A percentile compares a stretch with the other conserved stretches of the same genome.
These are phyloP conservation scores for Recurvomyces mirabilis DNA, from an alignment of 495 filamentous ascomycete genomes.

Conservation along the genomic window DNA sequence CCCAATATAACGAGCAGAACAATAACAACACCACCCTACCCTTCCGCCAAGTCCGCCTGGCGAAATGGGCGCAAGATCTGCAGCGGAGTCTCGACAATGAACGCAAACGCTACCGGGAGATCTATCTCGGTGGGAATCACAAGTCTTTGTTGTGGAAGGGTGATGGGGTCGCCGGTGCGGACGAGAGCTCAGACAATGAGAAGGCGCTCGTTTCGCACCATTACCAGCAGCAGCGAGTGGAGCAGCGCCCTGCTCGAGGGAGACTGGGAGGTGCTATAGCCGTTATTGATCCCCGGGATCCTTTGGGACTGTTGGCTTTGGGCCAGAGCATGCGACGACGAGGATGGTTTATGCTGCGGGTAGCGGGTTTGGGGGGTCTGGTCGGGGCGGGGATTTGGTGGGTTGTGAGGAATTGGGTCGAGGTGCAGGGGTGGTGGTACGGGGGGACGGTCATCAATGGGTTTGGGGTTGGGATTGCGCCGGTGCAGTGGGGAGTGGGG, in stretches of 20 bases:
- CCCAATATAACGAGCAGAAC: slow-evolving; percentile 58
- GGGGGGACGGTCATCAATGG: too few relatives aligned
- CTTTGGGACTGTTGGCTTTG: slow-evolving; percentile 62
- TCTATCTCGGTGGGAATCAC: slow-evolving; percentile 26
- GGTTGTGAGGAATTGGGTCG: slow-evolving; percentile 23
- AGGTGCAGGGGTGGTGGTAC: slow-evolving; percentile 18
- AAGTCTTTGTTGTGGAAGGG: slow-evolving; percentile 55
- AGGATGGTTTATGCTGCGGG: slow-evolving; percentile 60
- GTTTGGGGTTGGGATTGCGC: too few relatives aligned
- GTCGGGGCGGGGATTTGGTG: slow-evolving; percentile 58
- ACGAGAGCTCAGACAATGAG: slow-evolving; percentile 7
- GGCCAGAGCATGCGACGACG: slow-evolving; percentile 54
- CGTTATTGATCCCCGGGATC: slow-evolving; percentile 49
- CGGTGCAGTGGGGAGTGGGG: too few relatives aligned
- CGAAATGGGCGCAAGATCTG: slow-evolving; percentile 83
- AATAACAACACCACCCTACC: slow-evolving; percentile 50
- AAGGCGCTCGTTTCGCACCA: not conserved
- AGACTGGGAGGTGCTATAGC: slow-evolving; percentile 22
- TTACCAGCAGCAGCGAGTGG: not conserved
- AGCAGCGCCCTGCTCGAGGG: slow-evolving; percentile 5
- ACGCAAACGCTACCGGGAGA: slow-evolving; percentile 59
- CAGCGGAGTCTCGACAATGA: slow-evolving; percentile 76
- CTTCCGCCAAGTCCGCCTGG: slow-evolving; percentile 67
- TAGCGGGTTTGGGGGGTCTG: slow-evolving; percentile 65
- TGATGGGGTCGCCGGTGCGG: slow-evolving; percentile 22